Conservation (phyloP, 768 basidiomycete species). For the Phylloporus sp. region DNA sequence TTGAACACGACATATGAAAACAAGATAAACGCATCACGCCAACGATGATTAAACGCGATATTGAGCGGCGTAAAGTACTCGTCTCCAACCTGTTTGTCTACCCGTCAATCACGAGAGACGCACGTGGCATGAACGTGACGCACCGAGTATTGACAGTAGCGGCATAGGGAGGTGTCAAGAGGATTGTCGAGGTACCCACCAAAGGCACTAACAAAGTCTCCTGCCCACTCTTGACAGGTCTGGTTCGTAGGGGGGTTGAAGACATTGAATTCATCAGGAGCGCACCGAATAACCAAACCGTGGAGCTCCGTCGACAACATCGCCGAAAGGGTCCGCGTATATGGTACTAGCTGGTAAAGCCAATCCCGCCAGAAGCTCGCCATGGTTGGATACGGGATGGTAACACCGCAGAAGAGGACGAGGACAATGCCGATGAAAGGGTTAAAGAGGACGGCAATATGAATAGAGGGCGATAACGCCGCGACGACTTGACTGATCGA, state of each 20-base stretch:
- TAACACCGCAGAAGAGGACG: conserved; percentile 75
- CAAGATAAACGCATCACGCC: conserved; percentile 66
- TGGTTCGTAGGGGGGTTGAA: conserved; percentile 73
- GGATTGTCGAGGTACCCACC: conserved; percentile 77
- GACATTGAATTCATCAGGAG: conserved; percentile 59
- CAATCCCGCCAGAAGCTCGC: conserved; percentile 69
- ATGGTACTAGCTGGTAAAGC: conserved; percentile 70
- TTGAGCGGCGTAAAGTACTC: conserved; percentile 67
- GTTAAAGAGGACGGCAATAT: conserved; percentile 76
- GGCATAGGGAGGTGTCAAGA: conserved; percentile 53
- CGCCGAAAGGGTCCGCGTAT: conserved; percentile 63
- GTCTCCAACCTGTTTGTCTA: conserved; percentile 45
- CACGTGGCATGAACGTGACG: conserved; percentile 5
- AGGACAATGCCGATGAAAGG: conserved; percentile 67
- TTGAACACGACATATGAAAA: conserved; percentile 72
- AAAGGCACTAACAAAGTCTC: conserved; percentile 51
- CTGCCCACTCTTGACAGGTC: conserved; percentile 67
- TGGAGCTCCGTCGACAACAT: conserved; percentile 77
- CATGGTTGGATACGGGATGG: conserved; percentile 63
- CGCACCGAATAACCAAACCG: conserved; percentile 60
- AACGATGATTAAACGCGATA: conserved; percentile 54
- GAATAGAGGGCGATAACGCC: conserved; percentile 69
- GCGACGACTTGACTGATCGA: conserved; percentile 71
- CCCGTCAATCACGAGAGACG: neutral
- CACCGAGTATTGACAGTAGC: conserved; percentile 64